Evolutionary conservation across 2,329 filamentous ascomycete species (phyloP), one percentile per base, ranked within the genome.

Genomic region (Kalmusia sp.): DNA sequence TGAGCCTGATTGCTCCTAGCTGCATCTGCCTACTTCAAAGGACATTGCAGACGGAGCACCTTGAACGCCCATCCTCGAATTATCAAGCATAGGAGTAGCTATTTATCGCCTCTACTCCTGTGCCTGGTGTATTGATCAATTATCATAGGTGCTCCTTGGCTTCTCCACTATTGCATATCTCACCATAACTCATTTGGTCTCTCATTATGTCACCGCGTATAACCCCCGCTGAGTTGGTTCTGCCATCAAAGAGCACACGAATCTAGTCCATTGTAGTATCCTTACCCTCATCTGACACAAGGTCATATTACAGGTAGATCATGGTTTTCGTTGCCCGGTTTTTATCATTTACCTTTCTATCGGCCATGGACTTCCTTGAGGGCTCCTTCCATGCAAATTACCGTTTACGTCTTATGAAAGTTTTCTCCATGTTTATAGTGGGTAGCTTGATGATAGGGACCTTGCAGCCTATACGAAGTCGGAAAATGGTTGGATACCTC

Each of bases 241-340:
- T 2, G 38, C 41, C 31, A 51, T 49, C 0, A 49, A 45, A 15
- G 34, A 37, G 31, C 49, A 58, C 28, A 39, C 40, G 22, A 68
- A 63, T 46, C 22, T 49, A 5, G 38, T 67, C 11, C 64, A 68
- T 41, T 43, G 38, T 5, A 49, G 52, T 9, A 14, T 64, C 12
- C 45, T 66, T 2, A 47, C 38, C 2, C 63, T 62, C 31, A 6
- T 63, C 9, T 59, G 61, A 6, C 22, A 48, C 4, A 51, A 45
- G 5, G 8, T 62, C 25, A 51, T 62, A n/a, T 49, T 52, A 30
- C 65, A 62, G 65, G 65, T 59, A 65, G 19, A 63, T 67, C 19
- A 54, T 66, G 54, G 59, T 67, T n/a, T 68, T 58, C 34, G 37
- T 65, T 15, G 59, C 65, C 2, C 65, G 64, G 65, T 62, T 67